Evolutionary conservation across 129 eudicot genomes (phyloP).

Genomic region (sunflower (Helianthus annuus)): HanXRQr2.0-SUNRISE NC_035438.2:114082169-114082668

Average conservation of each 20-base stretch:
- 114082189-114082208: conserved; percentile 14
- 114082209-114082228: conserved; percentile 8
- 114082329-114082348: conserved; percentile 34
- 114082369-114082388: conserved; percentile 36
- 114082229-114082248: conserved; percentile 36
- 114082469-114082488: conserved; percentile 51
- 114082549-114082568: no score
- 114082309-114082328: conserved; percentile 48
- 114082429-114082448: conserved; percentile 37
- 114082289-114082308: conserved; percentile 36
- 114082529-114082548: conserved; percentile 38
- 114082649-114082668: no score
- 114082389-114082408: conserved; percentile 55
- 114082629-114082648: no score
- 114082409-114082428: conserved; percentile 50
- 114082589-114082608: no score
- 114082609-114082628: no score
- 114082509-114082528: conserved; percentile 46
- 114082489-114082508: conserved; percentile 37
- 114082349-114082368: conserved; percentile 50
- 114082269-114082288: conserved; percentile 39
- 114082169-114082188: neutral
- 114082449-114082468: conserved; percentile 27
- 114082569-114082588: no score
- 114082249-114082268: conserved; percentile 24